A percentile compares a stretch with the other conserved stretches of the same genome.
These are phyloP conservation scores for Dactylellina leptospora DNA, from an alignment of 2,329 filamentous ascomycete species.

Conservation along the genomic window DNA sequence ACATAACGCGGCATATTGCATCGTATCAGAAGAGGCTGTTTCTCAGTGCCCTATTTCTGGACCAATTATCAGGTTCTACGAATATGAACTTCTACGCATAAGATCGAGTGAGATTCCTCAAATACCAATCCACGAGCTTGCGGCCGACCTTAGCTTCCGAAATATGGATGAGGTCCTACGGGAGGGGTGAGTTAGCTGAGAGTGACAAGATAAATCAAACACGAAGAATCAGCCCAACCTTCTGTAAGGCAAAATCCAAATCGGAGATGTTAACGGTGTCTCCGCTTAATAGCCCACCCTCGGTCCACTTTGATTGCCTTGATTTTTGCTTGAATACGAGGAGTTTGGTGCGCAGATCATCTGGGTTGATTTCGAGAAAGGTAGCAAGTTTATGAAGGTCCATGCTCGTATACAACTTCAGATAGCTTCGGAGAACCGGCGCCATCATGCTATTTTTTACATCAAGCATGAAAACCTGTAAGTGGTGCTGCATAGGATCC, in stretches of 20 bases:
- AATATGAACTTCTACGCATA: constrained; percentile 68
- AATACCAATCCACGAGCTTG: constrained; percentile 98
- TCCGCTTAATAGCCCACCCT: constrained; percentile 87
- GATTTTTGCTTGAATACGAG: constrained; percentile 98
- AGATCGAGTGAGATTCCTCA: constrained; percentile 92
- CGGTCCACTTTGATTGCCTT: constrained; percentile 92
- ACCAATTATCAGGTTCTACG: too few relatives aligned
- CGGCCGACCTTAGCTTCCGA: constrained; percentile 98
- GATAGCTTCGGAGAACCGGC: constrained; percentile 96
- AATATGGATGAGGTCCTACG: constrained; percentile 92
- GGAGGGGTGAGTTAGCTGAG: constrained; percentile 55
- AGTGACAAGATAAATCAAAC: constrained; percentile 16
- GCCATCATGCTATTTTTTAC: constrained; percentile 96
- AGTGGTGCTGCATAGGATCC: constrained; percentile 96
- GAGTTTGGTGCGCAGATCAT: constrained; percentile 91
- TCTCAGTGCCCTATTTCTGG: too few relatives aligned
- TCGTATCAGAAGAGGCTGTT: too few relatives aligned
- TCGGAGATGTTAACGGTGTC: constrained; percentile 93
- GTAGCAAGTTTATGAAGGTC: constrained; percentile 97
- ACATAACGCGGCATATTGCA: too few relatives aligned
- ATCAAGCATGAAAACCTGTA: constrained; percentile 98
- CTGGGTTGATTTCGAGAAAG: constrained; percentile 96
- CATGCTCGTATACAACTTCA: constrained; percentile 99
- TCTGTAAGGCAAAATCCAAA: constrained; percentile 95
- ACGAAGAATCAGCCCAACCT: constrained; percentile 68